phyloP scores from a whole-genome alignment of 2,329 filamentous ascomycete species.

The Colletotrichum destructivum region DNA sequence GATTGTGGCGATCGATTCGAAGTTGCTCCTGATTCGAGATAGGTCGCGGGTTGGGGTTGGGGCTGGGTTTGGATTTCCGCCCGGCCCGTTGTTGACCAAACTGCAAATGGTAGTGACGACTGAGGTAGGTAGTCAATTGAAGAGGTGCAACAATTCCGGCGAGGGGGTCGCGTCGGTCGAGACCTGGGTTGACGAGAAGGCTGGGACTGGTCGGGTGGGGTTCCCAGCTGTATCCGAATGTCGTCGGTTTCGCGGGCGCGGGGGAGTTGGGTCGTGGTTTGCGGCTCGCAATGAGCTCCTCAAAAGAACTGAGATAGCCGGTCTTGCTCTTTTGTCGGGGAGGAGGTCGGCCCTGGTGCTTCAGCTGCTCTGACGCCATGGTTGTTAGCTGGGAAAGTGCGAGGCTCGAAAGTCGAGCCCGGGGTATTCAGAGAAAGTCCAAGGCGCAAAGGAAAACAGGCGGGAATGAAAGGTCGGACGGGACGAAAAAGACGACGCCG shows the following conservation, averaged over 20 bases:
- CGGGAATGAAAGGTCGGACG: slow-evolving; percentile 2
- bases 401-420: not conserved
- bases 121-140: not conserved
- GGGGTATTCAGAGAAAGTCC: not conserved
- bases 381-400: slow-evolving; percentile 29
- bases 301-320: not conserved
- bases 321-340: not conserved
- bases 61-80: not conserved
- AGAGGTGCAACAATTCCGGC: not conserved
- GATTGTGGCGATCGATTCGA: not conserved
- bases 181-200: not conserved
- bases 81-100: not conserved
- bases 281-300: not conserved
- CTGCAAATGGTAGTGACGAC: not conserved
- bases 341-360: not conserved
- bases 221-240: not conserved
- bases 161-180: not conserved
- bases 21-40: no score
- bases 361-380: slow-evolving; percentile 13
- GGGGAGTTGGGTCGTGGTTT: not conserved
- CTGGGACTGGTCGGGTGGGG: not conserved
- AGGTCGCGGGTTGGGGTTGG: not conserved
- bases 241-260: not conserved
- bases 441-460: slow-evolving; percentile 6
- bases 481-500: not conserved